Evolutionary conservation across 305 asterid species (phyloP).

Genomic region (Andrographis paniculata): DNA sequence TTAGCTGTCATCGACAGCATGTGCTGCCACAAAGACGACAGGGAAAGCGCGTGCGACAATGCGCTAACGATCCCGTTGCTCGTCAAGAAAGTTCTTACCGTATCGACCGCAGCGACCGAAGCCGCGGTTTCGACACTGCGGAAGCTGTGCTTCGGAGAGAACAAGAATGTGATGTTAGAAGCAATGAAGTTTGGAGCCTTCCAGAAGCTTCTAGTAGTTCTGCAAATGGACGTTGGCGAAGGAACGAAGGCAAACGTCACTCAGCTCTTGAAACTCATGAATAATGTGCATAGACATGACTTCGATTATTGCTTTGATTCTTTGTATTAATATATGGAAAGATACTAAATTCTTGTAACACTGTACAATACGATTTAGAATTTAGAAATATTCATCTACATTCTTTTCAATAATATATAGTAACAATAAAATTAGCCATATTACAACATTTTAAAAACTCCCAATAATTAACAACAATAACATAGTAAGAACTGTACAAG

Average conservation of each 20-base stretch:
- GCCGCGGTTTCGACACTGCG: slow-evolving; percentile 43
- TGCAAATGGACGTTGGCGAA: slow-evolving; percentile 69
- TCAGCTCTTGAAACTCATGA: slow-evolving; percentile 62
- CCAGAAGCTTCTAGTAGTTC: slow-evolving; percentile 66
- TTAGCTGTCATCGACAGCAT: slow-evolving; percentile 41
- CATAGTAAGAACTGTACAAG: too few relatives aligned
- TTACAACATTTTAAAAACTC: too few relatives aligned
- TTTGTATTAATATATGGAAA: slow-evolving; percentile 34
- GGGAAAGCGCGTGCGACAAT: slow-evolving; percentile 27
- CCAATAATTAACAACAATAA: too few relatives aligned
- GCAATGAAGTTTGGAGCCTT: slow-evolving; percentile 70
- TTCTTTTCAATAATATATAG: too few relatives aligned
- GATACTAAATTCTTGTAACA: neutral
- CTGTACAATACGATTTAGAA: neutral
- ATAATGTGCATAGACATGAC: slow-evolving; percentile 48
- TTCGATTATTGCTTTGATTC: slow-evolving; percentile 69
- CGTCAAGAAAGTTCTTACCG: slow-evolving; percentile 57
- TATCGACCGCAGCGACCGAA: slow-evolving; percentile 52
- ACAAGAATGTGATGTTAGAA: slow-evolving; percentile 35
- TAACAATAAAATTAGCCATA: too few relatives aligned
- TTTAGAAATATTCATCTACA: too few relatives aligned
- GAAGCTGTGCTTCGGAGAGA: slow-evolving; percentile 42
- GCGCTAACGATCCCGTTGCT: slow-evolving; percentile 56
- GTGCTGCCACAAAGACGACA: slow-evolving; percentile 39
- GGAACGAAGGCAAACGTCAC: slow-evolving; percentile 57